These are phyloP conservation scores for Aspergillus cavernicola DNA, from an alignment of 495 filamentous ascomycete species.

Conservation along the genomic window DNA sequence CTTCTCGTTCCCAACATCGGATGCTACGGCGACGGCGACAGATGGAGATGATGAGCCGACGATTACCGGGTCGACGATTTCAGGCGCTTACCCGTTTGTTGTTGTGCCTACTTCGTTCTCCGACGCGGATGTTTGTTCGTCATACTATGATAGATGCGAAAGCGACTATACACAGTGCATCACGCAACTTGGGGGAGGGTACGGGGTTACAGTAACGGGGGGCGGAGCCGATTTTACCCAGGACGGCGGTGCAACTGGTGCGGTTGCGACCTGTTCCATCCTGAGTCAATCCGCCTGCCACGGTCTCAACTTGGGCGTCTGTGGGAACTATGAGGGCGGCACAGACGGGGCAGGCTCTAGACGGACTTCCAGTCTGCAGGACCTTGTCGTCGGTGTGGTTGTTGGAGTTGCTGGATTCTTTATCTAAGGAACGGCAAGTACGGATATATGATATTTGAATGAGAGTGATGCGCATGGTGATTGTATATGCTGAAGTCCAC, in stretches of 20 bases:
- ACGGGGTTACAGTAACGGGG: slow-evolving; percentile 43
- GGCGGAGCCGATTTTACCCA: slow-evolving; percentile 56
- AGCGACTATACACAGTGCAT: slow-evolving; percentile 62
- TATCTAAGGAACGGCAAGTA: slow-evolving; percentile 24
- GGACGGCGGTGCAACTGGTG: slow-evolving; percentile 53
- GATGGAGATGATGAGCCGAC: slow-evolving; percentile 32
- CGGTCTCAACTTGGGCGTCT: slow-evolving; percentile 53
- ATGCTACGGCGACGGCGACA: slow-evolving; percentile 28
- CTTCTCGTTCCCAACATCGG: slow-evolving; percentile 36
- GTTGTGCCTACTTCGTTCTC: slow-evolving; percentile 63
- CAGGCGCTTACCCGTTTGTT: slow-evolving; percentile 58
- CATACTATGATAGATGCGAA: slow-evolving; percentile 63
- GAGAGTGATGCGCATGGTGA: not conserved
- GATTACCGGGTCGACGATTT: slow-evolving; percentile 40
- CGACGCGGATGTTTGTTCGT: slow-evolving; percentile 60
- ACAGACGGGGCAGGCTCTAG: slow-evolving; percentile 26
- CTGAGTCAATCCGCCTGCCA: slow-evolving; percentile 59
- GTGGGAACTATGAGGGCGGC: slow-evolving; percentile 38
- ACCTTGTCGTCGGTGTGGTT: slow-evolving; percentile 37
- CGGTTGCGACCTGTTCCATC: slow-evolving; percentile 63
- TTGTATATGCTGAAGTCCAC: slow-evolving; percentile 10
- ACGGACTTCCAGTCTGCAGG: slow-evolving; percentile 35
- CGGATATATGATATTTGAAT: slow-evolving; percentile 2
- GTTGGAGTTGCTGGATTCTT: slow-evolving; percentile 45
- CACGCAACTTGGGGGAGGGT: slow-evolving; percentile 49